Evolutionary conservation across 2,329 filamentous ascomycete species (phyloP).

Genomic region (Akanthomyces muscarius): DNA sequence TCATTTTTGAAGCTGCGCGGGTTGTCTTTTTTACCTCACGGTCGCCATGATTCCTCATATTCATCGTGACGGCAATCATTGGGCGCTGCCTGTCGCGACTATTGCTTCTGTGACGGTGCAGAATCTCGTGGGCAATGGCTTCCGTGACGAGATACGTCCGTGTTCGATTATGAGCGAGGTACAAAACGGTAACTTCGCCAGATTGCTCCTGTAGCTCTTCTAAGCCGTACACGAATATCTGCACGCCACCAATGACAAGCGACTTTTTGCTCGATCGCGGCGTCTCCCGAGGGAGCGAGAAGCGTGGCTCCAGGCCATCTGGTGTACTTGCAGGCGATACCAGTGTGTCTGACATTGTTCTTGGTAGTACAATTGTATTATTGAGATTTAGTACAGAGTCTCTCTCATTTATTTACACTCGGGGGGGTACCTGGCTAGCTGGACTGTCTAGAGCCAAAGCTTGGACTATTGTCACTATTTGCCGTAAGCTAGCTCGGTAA

Average conservation of each 20-base stretch:
- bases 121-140: conserved; percentile 14
- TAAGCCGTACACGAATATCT: conserved; percentile 9
- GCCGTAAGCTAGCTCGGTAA: no score
- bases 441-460: no score
- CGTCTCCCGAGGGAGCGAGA: conserved; percentile 4
- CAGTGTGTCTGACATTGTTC: not conserved
- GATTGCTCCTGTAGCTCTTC: not conserved
- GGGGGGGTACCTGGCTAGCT: no score
- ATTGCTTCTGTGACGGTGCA: conserved; percentile 3
- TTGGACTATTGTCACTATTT: no score
- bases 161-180: conserved; percentile 13
- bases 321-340: not conserved
- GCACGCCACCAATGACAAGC: conserved; percentile 4
- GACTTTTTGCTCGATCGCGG: conserved; percentile 10
- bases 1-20: no score
- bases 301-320: conserved; percentile 11
- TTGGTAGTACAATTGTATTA: not conserved
- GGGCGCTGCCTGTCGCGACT: not conserved
- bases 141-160: conserved; percentile 12
- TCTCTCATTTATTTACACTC: no score
- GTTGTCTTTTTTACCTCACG: not conserved
- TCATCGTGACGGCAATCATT: conserved; percentile 15
- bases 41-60: conserved; percentile 17
- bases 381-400: no score
- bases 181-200: conserved; percentile 2